Evolutionary conservation across 306 rosid species (phyloP).

Genomic region (Spatholobus suberectus): DNA sequence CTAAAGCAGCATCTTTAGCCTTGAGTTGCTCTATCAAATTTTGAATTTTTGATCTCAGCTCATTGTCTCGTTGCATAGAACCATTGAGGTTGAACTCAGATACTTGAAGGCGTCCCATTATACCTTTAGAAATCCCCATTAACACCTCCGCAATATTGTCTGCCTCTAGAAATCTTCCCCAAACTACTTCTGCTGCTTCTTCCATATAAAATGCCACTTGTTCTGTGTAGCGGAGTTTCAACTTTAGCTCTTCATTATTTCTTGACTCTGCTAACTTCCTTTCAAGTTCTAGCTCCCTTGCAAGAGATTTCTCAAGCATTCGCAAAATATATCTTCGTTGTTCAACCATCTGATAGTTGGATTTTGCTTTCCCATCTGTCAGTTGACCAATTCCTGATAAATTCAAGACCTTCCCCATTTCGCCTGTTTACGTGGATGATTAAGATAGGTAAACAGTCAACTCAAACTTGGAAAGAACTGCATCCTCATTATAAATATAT

Average conservation of each 20-base stretch:
- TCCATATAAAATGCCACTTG: slow-evolving; percentile 82
- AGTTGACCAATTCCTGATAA: slow-evolving; percentile 54
- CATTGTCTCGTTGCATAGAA: slow-evolving; percentile 68
- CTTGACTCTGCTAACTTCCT: slow-evolving; percentile 79
- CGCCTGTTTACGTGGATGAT: slow-evolving; percentile 61
- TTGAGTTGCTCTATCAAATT: slow-evolving; percentile 56
- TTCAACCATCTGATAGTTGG: slow-evolving; percentile 65
- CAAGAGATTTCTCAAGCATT: slow-evolving; percentile 88
- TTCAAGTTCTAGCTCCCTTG: slow-evolving; percentile 89
- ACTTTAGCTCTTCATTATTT: slow-evolving; percentile 70
- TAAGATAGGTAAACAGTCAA: slow-evolving; percentile 42
- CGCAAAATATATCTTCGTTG: slow-evolving; percentile 76
- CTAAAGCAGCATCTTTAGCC: slow-evolving; percentile 60
- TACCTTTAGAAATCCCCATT: slow-evolving; percentile 80
- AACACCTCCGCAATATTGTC: slow-evolving; percentile 81
- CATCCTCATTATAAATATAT: slow-evolving; percentile 10
- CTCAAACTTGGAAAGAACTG: slow-evolving; percentile 20
- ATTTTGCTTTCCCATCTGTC: slow-evolving; percentile 50
- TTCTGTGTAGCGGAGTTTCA: slow-evolving; percentile 81
- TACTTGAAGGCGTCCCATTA: slow-evolving; percentile 72
- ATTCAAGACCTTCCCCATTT: slow-evolving; percentile 50
- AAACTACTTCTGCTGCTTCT: slow-evolving; percentile 87
- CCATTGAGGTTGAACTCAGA: slow-evolving; percentile 69
- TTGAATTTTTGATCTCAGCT: slow-evolving; percentile 58
- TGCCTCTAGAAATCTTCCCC: slow-evolving; percentile 99